Evolutionary conservation across 2,329 filamentous ascomycete genomes (phyloP).

Genomic region (Drechslerella coelobrocha): DNA sequence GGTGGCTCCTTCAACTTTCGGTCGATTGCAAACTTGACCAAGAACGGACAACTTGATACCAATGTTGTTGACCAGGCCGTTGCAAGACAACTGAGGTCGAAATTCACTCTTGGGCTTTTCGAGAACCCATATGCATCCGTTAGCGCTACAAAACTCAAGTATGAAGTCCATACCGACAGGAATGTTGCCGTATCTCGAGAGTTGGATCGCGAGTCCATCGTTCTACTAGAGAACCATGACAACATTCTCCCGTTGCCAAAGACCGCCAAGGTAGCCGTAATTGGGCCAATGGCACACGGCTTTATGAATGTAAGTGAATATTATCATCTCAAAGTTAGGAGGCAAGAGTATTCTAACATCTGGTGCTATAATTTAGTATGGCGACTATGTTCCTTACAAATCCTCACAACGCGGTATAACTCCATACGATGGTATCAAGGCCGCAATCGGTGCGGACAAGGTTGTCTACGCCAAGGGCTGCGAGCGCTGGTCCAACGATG

Average conservation of each 20-base stretch:
- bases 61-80: conserved; percentile 71
- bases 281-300: conserved; percentile 76
- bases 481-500: conserved; percentile 74
- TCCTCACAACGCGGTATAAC: conserved; percentile 71
- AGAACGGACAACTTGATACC: conserved; percentile 67
- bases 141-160: conserved; percentile 64
- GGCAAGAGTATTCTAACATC: conserved; percentile 29
- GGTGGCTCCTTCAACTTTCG: conserved; percentile 75
- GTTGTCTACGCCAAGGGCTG: conserved; percentile 74
- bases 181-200: conserved; percentile 67
- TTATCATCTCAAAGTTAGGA: conserved; percentile 55
- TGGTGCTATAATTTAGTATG: conserved; percentile 64
- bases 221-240: conserved; percentile 68
- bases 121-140: conserved; percentile 72
- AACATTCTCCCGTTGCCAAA: conserved; percentile 62
- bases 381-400: conserved; percentile 74
- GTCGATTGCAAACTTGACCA: conserved; percentile 70
- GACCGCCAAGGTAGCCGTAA: conserved; percentile 71
- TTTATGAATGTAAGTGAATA: conserved; percentile 69
- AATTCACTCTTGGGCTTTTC: conserved; percentile 74
- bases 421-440: conserved; percentile 72
- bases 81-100: conserved; percentile 69
- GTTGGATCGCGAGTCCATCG: conserved; percentile 70
- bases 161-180: conserved; percentile 69
- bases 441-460: conserved; percentile 64